These are phyloP conservation scores for Thelonectria rubi DNA, from an alignment of 2,329 filamentous ascomycete genomes.

Conservation along the genomic window DNA sequence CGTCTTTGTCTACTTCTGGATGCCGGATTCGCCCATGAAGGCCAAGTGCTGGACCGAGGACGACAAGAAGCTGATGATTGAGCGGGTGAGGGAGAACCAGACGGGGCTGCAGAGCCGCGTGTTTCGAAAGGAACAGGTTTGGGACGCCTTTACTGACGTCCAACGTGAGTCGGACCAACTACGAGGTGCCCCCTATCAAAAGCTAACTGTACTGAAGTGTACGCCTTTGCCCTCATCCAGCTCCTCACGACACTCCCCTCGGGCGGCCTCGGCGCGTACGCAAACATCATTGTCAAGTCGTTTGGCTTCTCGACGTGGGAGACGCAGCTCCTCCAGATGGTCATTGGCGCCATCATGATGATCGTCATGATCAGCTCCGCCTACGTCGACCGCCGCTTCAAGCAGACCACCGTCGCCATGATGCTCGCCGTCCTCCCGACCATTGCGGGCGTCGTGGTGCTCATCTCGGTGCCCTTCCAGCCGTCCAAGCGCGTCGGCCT, in stretches of 20 bases:
- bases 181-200: not conserved
- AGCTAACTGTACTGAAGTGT: slow-evolving; percentile 45
- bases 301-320: slow-evolving; percentile 72
- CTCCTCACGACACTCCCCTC: slow-evolving; percentile 78
- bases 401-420: slow-evolving; percentile 74
- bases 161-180: slow-evolving; percentile 51
- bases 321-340: slow-evolving; percentile 79
- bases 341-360: slow-evolving; percentile 77
- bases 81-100: slow-evolving; percentile 66
- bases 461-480: slow-evolving; percentile 73
- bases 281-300: slow-evolving; percentile 75
- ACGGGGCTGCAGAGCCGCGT: slow-evolving; percentile 66
- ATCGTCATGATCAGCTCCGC: slow-evolving; percentile 70
- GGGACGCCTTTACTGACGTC: slow-evolving; percentile 66
- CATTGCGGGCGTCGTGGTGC: slow-evolving; percentile 74
- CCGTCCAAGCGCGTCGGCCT: slow-evolving; percentile 70
- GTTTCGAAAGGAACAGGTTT: slow-evolving; percentile 55
- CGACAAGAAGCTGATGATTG: slow-evolving; percentile 70
- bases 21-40: slow-evolving; percentile 75
- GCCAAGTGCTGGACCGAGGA: slow-evolving; percentile 73
- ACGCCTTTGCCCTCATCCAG: slow-evolving; percentile 70
- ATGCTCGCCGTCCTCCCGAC: slow-evolving; percentile 64
- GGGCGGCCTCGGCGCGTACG: slow-evolving; percentile 75
- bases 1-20: slow-evolving; percentile 66
- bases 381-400: slow-evolving; percentile 71